Base-by-base conservation (phyloP, 345 rosid species). In the Streptanthus diversifolius region DNA sequence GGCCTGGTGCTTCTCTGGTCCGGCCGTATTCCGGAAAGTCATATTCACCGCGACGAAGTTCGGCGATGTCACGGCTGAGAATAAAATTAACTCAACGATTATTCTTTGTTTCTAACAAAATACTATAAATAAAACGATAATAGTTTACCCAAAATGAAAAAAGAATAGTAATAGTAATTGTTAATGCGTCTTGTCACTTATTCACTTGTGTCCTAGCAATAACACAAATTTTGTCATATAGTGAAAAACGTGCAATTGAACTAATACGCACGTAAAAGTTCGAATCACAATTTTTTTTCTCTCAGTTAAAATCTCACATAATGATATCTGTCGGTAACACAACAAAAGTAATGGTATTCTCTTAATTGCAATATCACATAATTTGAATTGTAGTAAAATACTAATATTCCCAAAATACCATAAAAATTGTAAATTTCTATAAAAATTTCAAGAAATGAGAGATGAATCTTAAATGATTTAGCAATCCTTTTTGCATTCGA, bases 11-110 rank as follows among this genome's bases (percentile, higher is more conserved):
- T 89, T 90, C 75, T 59, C 68, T 22, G 97, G 83, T 3, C 98
- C 98, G 1, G 98, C 98, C 1, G 97, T 91, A 79, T 93, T 93
- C 3, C 83, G 93, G 81, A 93, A 56, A 0, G 98, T 93, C 3
- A 93, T 79, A 79, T 88, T 84, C n/a, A 86, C 84, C 13, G 89
- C 96, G 14, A 91, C 89, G 27, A 91, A 93, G 75, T 91, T 86
- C 9, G 93, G 87, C 22, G 90, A 80, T 62, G 81, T 80, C 51
- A 91, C 97, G 36, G 84, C 98, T 93, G 91, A 72, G 70, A 66
- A 7, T 8, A 5, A 12, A 5, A 17, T 7, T 55, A 19, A 43
- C 29, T 32, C n/a, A 29, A 39, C 7, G 25, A 51, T 39, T 59
- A 52, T 33, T 33, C 35, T 72, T 22, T 13, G 5, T 21, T 12